A percentile compares a stretch with the other conserved stretches of the same genome.
phyloP scores from a whole-genome alignment of 768 basidiomycete species.

The Paxillus rubicundulus region DNA sequence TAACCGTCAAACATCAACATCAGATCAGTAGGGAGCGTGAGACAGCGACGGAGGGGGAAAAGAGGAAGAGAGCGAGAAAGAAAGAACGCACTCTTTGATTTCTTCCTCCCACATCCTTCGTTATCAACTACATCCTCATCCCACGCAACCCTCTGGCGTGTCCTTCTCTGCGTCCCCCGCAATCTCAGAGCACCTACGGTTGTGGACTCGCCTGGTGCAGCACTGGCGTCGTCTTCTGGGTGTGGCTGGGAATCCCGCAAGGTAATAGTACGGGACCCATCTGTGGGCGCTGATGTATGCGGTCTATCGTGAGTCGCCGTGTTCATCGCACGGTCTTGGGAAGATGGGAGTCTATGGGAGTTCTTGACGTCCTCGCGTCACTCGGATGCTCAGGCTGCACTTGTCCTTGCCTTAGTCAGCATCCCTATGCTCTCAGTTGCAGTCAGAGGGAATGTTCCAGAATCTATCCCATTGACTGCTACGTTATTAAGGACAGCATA shows the following conservation, averaged over 20 bases:
- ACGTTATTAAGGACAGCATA: constrained; percentile 18
- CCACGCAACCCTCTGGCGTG: constrained; percentile 72
- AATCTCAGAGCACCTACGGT: constrained; percentile 56
- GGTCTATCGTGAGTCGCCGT: constrained; percentile 29
- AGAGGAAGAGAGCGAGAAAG: neutral
- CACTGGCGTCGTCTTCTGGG: constrained; percentile 25
- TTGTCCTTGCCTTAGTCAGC: constrained; percentile 21
- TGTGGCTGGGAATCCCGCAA: constrained; percentile 38
- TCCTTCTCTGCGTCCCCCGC: constrained; percentile 47
- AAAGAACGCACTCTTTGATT: constrained; percentile 78
- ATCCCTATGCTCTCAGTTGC: neutral
- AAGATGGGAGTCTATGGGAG: neutral
- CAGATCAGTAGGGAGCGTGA: neutral
- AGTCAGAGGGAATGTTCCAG: neutral
- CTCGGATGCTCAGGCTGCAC: too few species aligned
- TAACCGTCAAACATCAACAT: neutral
- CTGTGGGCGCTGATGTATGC: constrained; percentile 41
- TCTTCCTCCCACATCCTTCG: constrained; percentile 85
- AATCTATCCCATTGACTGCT: constrained; percentile 14
- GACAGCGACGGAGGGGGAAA: neutral
- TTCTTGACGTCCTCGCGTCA: neutral
- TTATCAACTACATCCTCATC: constrained; percentile 85
- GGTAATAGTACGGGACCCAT: constrained; percentile 57
- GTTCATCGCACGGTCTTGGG: constrained; percentile 6
- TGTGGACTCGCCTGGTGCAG: constrained; percentile 18